Evolutionary conservation across 2,329 filamentous ascomycete species (phyloP).

Genomic region (Botrytis porri): DNA sequence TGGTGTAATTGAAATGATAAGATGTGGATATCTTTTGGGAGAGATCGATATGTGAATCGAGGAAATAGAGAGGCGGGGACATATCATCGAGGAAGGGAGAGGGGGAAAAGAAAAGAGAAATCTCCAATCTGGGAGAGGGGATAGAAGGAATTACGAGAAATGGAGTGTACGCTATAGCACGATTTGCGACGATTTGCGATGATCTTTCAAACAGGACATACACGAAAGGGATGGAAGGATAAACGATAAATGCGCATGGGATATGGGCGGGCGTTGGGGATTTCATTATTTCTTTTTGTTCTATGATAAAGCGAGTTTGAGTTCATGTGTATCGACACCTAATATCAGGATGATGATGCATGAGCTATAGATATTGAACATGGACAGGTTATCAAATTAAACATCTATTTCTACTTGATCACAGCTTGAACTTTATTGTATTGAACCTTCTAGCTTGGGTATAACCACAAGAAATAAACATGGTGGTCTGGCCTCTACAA

Average conservation of each 20-base stretch:
- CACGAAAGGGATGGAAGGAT: neutral
- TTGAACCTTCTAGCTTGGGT: neutral
- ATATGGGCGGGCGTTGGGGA: neutral
- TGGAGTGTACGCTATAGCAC: neutral
- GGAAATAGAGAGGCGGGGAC: neutral
- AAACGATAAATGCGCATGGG: neutral
- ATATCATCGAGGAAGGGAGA: no score
- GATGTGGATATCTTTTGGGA: neutral
- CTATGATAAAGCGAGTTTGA: neutral
- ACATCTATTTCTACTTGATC: neutral
- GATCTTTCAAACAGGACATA: neutral
- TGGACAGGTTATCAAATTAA: neutral
- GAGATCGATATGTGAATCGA: neutral
- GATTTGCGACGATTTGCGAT: neutral
- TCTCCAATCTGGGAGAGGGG: no score
- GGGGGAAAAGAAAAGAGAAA: neutral
- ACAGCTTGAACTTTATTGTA: neutral
- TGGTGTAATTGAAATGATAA: neutral
- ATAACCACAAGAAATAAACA: neutral
- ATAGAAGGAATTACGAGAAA: neutral
- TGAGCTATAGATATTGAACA: neutral
- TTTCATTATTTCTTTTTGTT: neutral
- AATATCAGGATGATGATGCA: constrained; percentile 7
- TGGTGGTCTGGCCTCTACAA: neutral
- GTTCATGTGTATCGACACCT: neutral